These are phyloP conservation scores for Aureobasidium uvarum DNA, from an alignment of 2,329 filamentous ascomycete species.

Conservation along the genomic window DNA sequence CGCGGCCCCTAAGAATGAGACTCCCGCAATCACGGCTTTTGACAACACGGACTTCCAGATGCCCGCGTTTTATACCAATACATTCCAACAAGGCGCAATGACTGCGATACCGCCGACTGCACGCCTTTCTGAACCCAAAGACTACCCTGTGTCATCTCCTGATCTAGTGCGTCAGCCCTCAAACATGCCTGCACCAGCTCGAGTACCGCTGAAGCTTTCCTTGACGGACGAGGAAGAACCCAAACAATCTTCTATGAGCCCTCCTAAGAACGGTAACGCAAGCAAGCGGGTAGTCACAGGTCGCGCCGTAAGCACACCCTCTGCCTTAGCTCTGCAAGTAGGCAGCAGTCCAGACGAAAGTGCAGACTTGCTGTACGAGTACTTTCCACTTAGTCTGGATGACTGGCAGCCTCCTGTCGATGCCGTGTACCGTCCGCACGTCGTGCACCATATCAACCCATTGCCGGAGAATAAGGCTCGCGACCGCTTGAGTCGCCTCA, in stretches of 20 bases:
- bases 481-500: constrained; percentile 32
- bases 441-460: constrained; percentile 77
- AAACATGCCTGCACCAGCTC: constrained; percentile 41
- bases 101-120: constrained; percentile 44
- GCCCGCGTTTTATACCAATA: constrained; percentile 44
- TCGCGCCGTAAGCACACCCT: constrained; percentile 45
- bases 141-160: constrained; percentile 48
- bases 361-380: constrained; percentile 85
- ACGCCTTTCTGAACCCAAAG: constrained; percentile 35
- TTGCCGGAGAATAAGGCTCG: constrained; percentile 41
- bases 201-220: constrained; percentile 54
- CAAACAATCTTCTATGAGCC: constrained; percentile 32
- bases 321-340: constrained; percentile 49
- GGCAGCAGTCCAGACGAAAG: constrained; percentile 68
- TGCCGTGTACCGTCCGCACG: constrained; percentile 85
- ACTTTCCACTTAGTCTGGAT: constrained; percentile 86
- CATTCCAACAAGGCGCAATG: constrained; percentile 40
- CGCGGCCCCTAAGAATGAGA: constrained; percentile 34
- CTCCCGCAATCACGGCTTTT: constrained; percentile 39
- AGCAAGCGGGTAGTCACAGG: constrained; percentile 23
- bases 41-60: constrained; percentile 43
- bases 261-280: constrained; percentile 2
- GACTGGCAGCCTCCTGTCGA: constrained; percentile 92
- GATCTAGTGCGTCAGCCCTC: constrained; percentile 47
- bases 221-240: constrained; percentile 56